Percentiles rank a stretch among this genome's conserved stretches.
phyloP scores from a whole-genome alignment of 345 rosid genomes.

The Gossypium raimondii region DNA sequence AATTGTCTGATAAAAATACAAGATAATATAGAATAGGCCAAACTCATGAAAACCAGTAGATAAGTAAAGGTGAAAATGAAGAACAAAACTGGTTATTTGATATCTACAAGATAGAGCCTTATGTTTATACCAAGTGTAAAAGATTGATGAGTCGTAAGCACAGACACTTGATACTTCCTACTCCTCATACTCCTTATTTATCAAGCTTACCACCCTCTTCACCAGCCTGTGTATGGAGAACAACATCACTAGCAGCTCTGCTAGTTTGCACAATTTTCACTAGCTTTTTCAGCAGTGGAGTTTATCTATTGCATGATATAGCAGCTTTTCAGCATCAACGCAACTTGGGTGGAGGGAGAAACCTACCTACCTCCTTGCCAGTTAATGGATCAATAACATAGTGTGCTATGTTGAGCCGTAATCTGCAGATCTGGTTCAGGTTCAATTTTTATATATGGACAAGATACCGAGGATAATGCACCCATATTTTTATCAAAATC shows the following conservation, averaged over 20 bases:
- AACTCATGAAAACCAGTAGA: too few relatives aligned
- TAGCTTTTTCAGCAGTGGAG: constrained; percentile 86
- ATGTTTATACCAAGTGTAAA: constrained; percentile 86
- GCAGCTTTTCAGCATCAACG: constrained; percentile 86
- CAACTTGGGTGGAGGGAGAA: constrained; percentile 77
- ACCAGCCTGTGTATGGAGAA: constrained; percentile 52
- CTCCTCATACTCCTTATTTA: constrained; percentile 39
- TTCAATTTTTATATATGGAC: constrained; percentile 81
- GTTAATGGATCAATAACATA: constrained; percentile 76
- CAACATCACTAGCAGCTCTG: constrained; percentile 63
- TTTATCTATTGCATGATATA: constrained; percentile 85
- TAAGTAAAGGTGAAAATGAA: neutral
- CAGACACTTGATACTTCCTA: constrained; percentile 77
- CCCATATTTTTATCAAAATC: constrained; percentile 62
- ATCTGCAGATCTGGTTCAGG: constrained; percentile 83
- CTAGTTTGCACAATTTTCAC: constrained; percentile 58
- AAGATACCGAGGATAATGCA: constrained; percentile 43
- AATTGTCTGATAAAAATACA: constrained; percentile 33
- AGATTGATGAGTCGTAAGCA: constrained; percentile 83
- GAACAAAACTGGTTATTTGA: neutral
- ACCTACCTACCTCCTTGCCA: constrained; percentile 80
- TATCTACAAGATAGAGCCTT: constrained; percentile 41
- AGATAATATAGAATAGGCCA: neutral
- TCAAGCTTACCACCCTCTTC: constrained; percentile 38
- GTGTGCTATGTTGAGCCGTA: constrained; percentile 69